A percentile compares a stretch with the other conserved stretches of the same genome.
These are phyloP conservation scores for Mycena leptocephala DNA, from an alignment of 768 basidiomycete species.

Conservation along the genomic window DNA sequence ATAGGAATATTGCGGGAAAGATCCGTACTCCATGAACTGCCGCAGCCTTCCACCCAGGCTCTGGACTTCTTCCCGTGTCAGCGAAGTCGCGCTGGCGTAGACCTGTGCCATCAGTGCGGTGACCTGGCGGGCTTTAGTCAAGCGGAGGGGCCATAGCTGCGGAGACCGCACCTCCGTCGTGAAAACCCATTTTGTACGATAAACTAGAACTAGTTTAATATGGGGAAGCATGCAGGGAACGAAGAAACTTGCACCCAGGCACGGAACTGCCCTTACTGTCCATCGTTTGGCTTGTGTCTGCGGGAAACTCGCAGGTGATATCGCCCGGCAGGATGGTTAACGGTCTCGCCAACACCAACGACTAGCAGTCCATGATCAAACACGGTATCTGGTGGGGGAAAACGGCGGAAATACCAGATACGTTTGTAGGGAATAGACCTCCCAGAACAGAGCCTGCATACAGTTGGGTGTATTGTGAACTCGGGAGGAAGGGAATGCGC, in stretches of 20 bases:
- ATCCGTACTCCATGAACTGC: constrained; percentile 6
- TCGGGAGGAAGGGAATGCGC: neutral
- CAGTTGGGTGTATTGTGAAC: neutral
- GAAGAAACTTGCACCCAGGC: neutral
- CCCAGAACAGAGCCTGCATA: constrained; percentile 20
- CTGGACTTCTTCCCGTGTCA: constrained; percentile 44
- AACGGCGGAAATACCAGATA: constrained; percentile 37
- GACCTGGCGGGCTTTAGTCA: too few species aligned
- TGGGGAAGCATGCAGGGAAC: too few species aligned
- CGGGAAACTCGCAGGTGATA: neutral
- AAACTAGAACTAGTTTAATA: too few species aligned
- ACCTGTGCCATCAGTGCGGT: constrained; percentile 44
- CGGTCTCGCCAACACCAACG: too few species aligned
- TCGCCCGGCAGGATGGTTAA: neutral
- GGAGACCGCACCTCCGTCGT: too few species aligned
- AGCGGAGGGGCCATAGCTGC: too few species aligned
- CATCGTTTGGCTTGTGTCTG: neutral
- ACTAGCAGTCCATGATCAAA: too few species aligned
- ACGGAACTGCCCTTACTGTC: neutral
- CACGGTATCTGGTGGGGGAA: too few species aligned
- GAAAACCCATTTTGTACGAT: too few species aligned
- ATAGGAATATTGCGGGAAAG: neutral
- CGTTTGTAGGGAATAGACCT: constrained; percentile 15
- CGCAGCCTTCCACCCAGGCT: constrained; percentile 14
- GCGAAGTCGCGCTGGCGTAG: constrained; percentile 44